Evolutionary conservation across 2,329 filamentous ascomycete species (phyloP).

Genomic region (Samsoniella hepiali): DNA sequence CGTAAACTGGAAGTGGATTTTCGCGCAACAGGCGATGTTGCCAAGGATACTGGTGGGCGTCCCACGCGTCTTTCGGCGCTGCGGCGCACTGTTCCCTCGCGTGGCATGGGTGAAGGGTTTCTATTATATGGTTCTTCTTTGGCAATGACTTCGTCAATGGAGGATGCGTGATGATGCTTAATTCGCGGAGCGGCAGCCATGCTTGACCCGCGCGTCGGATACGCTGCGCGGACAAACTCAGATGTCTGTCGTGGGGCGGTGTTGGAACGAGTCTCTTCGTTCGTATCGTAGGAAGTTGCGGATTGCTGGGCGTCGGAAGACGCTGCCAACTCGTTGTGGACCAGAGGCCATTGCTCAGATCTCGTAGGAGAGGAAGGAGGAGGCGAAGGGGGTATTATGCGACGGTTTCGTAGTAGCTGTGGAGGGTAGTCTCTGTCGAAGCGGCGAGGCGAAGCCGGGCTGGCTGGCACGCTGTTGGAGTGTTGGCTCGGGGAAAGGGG

Average conservation of each 20-base stretch:
- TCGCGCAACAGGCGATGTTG: constrained; percentile 4
- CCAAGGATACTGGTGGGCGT: constrained; percentile 13
- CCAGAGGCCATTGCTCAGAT: constrained; percentile 7
- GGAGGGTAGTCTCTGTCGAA: constrained; percentile 14
- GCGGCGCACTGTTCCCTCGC: background rate
- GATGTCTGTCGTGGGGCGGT: background rate
- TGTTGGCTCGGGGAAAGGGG: constrained; percentile 29
- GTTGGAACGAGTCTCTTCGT: background rate
- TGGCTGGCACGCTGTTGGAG: constrained; percentile 17
- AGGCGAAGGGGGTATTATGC: constrained; percentile 8
- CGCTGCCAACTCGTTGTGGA: background rate
- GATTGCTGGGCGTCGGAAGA: background rate
- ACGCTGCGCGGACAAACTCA: constrained; percentile 21
- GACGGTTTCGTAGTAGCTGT: constrained; percentile 12
- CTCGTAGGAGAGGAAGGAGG: constrained; percentile 5
- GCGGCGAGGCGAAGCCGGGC: constrained; percentile 12
- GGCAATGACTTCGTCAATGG: constrained; percentile 25
- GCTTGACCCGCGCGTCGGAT: constrained; percentile 29
- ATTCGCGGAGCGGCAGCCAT: constrained; percentile 23
- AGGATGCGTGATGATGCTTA: constrained; percentile 28
- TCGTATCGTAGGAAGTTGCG: background rate
- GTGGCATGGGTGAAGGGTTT: constrained; percentile 16
- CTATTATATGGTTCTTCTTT: constrained; percentile 6
- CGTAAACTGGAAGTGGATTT: constrained; percentile 13
- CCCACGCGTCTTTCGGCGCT: constrained; percentile 8